Conservation (phyloP, 2,329 filamentous ascomycete species). For the Aspergillus arachidicola region DNA sequence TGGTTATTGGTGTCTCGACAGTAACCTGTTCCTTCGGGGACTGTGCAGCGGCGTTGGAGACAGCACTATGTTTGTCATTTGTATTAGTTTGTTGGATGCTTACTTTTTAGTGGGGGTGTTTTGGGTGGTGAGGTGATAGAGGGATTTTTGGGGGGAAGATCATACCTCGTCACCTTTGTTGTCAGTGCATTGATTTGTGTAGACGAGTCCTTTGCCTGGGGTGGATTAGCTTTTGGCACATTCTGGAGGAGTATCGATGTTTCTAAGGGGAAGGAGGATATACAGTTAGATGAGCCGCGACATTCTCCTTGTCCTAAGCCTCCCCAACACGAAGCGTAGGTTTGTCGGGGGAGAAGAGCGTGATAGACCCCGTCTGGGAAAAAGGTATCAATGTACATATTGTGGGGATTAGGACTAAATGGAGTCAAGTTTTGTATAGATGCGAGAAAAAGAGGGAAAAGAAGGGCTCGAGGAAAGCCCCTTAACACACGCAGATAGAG, state of each 20-base stretch:
- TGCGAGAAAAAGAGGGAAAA: neutral
- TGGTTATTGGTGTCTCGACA: constrained; percentile 15
- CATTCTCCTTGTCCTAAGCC: constrained; percentile 8
- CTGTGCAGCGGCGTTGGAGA: constrained; percentile 8
- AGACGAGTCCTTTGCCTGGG: constrained; percentile 13
- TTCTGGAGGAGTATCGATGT: neutral
- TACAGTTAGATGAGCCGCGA: constrained; percentile 8
- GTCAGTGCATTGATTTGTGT: constrained; percentile 11
- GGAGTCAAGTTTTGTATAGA: neutral
- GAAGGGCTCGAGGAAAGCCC: neutral
- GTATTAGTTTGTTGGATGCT: neutral
- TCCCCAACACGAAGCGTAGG: neutral
- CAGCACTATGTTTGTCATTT: constrained; percentile 11
- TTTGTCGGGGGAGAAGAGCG: neutral
- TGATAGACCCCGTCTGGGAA: neutral
- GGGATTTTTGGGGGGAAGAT: neutral
- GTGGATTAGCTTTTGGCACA: neutral
- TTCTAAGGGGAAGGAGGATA: neutral
- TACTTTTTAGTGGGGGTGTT: neutral
- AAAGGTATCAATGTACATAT: neutral
- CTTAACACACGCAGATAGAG: neutral
- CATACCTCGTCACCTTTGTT: constrained; percentile 4
- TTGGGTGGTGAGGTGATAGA: neutral
- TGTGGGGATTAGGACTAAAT: neutral
- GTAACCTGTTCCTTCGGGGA: constrained; percentile 7